phyloP scores from a whole-genome alignment of 2,329 filamentous ascomycete species.

The Aspergillus uvarum region DNA sequence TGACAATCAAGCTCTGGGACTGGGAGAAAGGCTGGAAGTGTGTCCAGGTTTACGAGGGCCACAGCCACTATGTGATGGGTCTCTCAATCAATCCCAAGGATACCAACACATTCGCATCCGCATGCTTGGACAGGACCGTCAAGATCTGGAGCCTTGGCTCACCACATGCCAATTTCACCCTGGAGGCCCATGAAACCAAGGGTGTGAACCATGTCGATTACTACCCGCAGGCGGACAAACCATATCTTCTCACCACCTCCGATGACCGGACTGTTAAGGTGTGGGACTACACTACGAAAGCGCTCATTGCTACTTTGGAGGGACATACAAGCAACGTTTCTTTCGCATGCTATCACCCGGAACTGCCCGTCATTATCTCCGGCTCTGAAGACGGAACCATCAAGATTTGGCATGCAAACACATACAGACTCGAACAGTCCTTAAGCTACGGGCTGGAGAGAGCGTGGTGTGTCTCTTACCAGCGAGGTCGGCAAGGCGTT shows the following conservation, averaged over 20 bases:
- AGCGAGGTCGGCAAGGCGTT: slow-evolving; percentile 89
- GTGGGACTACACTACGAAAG: slow-evolving; percentile 99
- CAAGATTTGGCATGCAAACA: slow-evolving; percentile 98
- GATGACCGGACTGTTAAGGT: slow-evolving; percentile 97
- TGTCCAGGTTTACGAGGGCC: slow-evolving; percentile 93
- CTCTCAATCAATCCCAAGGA: slow-evolving; percentile 97
- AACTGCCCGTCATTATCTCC: slow-evolving; percentile 94
- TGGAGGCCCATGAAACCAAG: slow-evolving; percentile 95
- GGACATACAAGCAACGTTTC: slow-evolving; percentile 98
- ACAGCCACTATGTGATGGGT: slow-evolving; percentile 96
- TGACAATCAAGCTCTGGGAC: slow-evolving; percentile 98
- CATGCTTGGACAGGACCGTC: slow-evolving; percentile 92
- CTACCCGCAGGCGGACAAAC: slow-evolving; percentile 67
- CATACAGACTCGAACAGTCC: slow-evolving; percentile 92
- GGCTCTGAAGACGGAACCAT: slow-evolving; percentile 96
- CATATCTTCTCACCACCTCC: slow-evolving; percentile 91
- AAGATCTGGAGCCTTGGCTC: slow-evolving; percentile 98
- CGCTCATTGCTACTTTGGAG: slow-evolving; percentile 91
- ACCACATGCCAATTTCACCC: slow-evolving; percentile 89
- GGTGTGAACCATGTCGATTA: slow-evolving; percentile 98
- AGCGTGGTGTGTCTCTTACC: slow-evolving; percentile 96
- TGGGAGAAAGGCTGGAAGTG: slow-evolving; percentile 99
- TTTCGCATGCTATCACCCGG: slow-evolving; percentile 96
- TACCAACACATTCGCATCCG: slow-evolving; percentile 87
- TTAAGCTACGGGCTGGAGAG: slow-evolving; percentile 93